Conservation (phyloP, 2,329 filamentous ascomycete species). For the Xylariaceae sp. region DNA sequence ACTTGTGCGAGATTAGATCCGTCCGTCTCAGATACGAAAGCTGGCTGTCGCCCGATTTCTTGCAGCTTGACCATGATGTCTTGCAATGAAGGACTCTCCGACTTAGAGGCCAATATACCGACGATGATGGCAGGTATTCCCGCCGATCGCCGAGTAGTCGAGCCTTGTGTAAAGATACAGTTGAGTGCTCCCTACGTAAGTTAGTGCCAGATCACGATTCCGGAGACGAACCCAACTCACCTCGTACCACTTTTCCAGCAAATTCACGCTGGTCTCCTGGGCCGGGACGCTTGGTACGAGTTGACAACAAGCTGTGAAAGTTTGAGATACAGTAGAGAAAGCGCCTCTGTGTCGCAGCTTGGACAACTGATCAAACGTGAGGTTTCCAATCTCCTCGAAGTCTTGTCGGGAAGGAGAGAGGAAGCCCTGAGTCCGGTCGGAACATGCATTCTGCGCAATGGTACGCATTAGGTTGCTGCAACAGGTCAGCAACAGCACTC, state of each 20-base stretch:
- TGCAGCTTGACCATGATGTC: conserved; percentile 59
- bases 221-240: conserved; percentile 35
- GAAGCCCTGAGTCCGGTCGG: conserved; percentile 38
- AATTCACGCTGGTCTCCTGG: conserved; percentile 34
- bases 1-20: conserved; percentile 77
- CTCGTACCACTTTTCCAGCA: conserved; percentile 67
- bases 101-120: conserved; percentile 67
- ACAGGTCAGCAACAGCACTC: conserved; percentile 21
- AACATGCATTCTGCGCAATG: conserved; percentile 51
- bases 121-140: conserved; percentile 84
- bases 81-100: conserved; percentile 55
- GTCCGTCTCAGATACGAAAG: conserved; percentile 51
- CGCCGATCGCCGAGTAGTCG: conserved; percentile 83
- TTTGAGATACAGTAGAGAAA: conserved; percentile 86
- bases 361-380: conserved; percentile 78
- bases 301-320: conserved; percentile 76
- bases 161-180: conserved; percentile 69
- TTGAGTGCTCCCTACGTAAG: conserved; percentile 52
- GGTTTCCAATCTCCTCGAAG: conserved; percentile 61
- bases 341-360: conserved; percentile 84
- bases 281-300: conserved; percentile 46
- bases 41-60: conserved; percentile 51
- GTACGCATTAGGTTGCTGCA: conserved; percentile 66
- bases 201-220: conserved; percentile 12
- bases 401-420: conserved; percentile 48